These are phyloP conservation scores for Cenchrus purpureus DNA, from an alignment of 176 grass and related monocot genomes.

Conservation along the genomic window DNA sequence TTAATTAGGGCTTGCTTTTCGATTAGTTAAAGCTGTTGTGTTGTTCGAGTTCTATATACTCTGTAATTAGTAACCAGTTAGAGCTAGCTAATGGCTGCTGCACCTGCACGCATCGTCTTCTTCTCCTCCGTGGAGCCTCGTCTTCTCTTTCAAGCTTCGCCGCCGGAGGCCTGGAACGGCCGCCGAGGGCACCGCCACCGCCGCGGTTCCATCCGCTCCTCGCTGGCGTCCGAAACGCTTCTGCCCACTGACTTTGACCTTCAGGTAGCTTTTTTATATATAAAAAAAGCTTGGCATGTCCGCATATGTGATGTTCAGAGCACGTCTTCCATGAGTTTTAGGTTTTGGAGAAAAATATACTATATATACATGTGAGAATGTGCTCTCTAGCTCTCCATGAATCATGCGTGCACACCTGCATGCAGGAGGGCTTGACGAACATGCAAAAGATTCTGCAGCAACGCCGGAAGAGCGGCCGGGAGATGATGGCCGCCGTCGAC, in stretches of 20 bases:
- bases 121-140: not conserved
- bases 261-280: not conserved
- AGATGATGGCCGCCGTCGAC: conserved; percentile 32
- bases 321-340: not conserved
- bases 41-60: too few relatives aligned
- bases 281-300: not conserved
- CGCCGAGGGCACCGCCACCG: not conserved
- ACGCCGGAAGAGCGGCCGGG: not conserved
- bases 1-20: too few relatives aligned
- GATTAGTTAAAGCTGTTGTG: too few relatives aligned
- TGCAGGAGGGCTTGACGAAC: conserved; percentile 21
- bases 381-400: too few relatives aligned
- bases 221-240: not conserved
- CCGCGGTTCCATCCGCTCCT: not conserved
- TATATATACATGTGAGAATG: not conserved
- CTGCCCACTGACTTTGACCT: not conserved
- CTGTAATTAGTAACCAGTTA: too few relatives aligned
- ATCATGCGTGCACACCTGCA: not conserved
- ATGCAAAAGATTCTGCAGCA: conserved; percentile 12
- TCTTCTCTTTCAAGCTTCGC: not conserved
- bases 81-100: not conserved
- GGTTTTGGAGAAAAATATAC: not conserved
- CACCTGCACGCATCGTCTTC: not conserved
- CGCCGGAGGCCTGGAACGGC: not conserved
- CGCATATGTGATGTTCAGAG: too few relatives aligned